Evolutionary conservation across 345 rosid species (phyloP).

Genomic region (Triadica sebifera): DNA sequence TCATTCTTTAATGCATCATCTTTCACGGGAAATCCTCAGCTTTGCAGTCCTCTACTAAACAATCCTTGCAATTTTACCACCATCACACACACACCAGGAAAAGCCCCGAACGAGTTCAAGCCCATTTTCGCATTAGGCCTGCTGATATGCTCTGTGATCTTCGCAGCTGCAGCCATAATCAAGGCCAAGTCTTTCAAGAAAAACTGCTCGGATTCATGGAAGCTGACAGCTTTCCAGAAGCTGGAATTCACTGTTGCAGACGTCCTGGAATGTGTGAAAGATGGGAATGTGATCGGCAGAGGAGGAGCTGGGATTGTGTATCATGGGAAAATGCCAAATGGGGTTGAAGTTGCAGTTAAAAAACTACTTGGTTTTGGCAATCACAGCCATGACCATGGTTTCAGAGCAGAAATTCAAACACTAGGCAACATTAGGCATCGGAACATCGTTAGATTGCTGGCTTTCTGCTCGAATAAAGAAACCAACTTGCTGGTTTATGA

Average conservation of each 20-base stretch:
- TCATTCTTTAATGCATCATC: conserved; percentile 77
- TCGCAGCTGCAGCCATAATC: conserved; percentile 58
- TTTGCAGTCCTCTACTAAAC: conserved; percentile 65
- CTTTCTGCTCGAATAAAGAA: conserved; percentile 78
- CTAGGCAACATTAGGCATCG: conserved; percentile 85
- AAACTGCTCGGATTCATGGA: conserved; percentile 60
- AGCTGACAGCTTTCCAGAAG: conserved; percentile 78
- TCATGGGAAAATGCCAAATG: conserved; percentile 80
- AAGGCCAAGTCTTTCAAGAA: conserved; percentile 42
- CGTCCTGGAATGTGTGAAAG: conserved; percentile 86
- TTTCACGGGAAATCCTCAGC: conserved; percentile 77
- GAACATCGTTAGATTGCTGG: conserved; percentile 82
- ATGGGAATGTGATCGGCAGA: conserved; percentile 76
- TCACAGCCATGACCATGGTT: conserved; percentile 75
- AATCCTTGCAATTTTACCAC: conserved; percentile 52
- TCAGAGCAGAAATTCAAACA: conserved; percentile 84
- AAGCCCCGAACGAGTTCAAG: conserved; percentile 47
- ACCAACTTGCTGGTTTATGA: conserved; percentile 84
- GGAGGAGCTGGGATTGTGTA: conserved; percentile 95
- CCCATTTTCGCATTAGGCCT: conserved; percentile 72
- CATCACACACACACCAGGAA: conserved; percentile 39
- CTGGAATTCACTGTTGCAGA: conserved; percentile 66
- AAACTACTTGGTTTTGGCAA: conserved; percentile 60
- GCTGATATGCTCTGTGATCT: conserved; percentile 61
- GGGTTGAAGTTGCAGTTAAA: conserved; percentile 82